phyloP scores from a whole-genome alignment of 1,284 basidiomycete genomes.

The Cryptococcus deneoformans region DNA sequence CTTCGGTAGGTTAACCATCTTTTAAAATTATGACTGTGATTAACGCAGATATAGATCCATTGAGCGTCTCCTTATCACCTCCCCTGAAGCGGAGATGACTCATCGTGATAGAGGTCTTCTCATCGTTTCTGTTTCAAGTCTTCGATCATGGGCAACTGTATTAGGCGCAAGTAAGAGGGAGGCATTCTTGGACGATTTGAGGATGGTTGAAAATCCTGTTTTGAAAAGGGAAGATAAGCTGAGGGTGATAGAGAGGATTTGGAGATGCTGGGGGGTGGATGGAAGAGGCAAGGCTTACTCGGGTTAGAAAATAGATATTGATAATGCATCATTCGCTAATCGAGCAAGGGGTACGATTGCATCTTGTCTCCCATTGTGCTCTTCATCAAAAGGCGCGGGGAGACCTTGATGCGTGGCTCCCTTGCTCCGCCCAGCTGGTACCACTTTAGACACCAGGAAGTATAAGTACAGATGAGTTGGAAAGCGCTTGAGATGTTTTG shows the following conservation, averaged over 20 bases:
- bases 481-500: too few relatives aligned
- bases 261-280: conserved; percentile 72
- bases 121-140: conserved; percentile 49
- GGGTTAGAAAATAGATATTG: too few relatives aligned
- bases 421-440: too few relatives aligned
- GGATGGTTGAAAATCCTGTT: conserved; percentile 71
- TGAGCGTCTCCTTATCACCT: conserved; percentile 61
- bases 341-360: too few relatives aligned
- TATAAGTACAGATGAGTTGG: too few relatives aligned
- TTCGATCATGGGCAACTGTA: conserved; percentile 48
- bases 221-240: conserved; percentile 68
- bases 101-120: conserved; percentile 52
- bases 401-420: too few relatives aligned
- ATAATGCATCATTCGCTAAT: too few relatives aligned
- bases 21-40: neutral
- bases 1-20: conserved; percentile 41
- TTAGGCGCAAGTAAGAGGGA: conserved; percentile 38
- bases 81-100: conserved; percentile 43
- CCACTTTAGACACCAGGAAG: too few relatives aligned
- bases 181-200: conserved; percentile 81
- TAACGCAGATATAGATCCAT: conserved; percentile 56
- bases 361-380: too few relatives aligned
- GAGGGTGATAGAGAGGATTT: conserved; percentile 79
- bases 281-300: conserved; percentile 11
- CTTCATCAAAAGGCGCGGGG: too few relatives aligned